phyloP scores from a whole-genome alignment of 441 rosid genomes.

The Eutrema salsugineum region DNA sequence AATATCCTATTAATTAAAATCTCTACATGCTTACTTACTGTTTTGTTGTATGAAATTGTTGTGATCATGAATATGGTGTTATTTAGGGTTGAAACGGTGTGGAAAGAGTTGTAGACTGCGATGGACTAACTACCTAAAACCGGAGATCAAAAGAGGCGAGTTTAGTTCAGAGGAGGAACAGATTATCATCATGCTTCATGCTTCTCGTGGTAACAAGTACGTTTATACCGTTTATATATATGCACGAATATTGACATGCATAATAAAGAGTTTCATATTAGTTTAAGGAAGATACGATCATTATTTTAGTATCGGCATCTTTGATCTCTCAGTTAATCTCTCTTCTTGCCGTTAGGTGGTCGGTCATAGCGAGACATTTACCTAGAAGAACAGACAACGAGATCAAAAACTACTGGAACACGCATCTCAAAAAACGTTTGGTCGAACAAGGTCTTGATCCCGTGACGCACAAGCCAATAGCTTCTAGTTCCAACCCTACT shows the following conservation, averaged over 20 bases:
- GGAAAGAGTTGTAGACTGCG: conserved; percentile 58
- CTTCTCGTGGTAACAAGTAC: conserved; percentile 55
- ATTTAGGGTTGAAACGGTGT: conserved; percentile 45
- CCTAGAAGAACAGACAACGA: conserved; percentile 65
- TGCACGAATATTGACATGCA: neutral
- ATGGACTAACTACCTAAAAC: conserved; percentile 52
- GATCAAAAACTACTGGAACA: conserved; percentile 74
- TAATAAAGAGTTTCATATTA: neutral
- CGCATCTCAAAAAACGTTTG: conserved; percentile 54
- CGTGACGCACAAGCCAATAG: conserved; percentile 49
- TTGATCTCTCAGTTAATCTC: neutral
- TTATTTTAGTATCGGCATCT: neutral
- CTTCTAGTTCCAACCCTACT: conserved; percentile 11
- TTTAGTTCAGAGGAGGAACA: conserved; percentile 54
- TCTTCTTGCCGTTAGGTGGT: conserved; percentile 44
- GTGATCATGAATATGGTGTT: neutral
- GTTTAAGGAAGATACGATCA: neutral
- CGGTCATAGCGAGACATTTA: conserved; percentile 57
- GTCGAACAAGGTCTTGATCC: conserved; percentile 58
- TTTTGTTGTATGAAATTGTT: neutral
- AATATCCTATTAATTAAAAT: neutral
- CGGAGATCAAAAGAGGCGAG: conserved; percentile 53
- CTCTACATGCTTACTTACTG: neutral
- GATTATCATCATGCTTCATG: conserved; percentile 57
- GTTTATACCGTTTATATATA: neutral